Evolutionary conservation across 768 basidiomycete species (phyloP), one percentile per base, ranked within the genome.

Genomic region (Collybiopsis luxurians): DNA sequence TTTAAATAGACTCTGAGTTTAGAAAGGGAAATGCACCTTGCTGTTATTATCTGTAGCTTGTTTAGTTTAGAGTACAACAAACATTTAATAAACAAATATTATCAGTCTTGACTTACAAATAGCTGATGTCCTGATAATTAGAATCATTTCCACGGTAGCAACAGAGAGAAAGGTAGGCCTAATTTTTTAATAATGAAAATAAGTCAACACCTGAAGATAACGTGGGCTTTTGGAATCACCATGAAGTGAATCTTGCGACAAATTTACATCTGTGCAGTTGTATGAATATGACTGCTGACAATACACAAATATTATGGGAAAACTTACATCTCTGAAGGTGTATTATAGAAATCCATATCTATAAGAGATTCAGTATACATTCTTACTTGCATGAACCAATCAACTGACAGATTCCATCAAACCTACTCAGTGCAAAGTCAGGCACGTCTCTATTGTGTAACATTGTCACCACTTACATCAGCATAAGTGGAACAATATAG

Each of bases 401-500:
- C 15, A 21, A 59, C 65, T 19, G 26, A 65, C 67, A 60, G 13
- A 65, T 36, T 13, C 61, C 64, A 55, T 66, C 56, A 23, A 68
- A 68, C 2, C 67, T 68, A 45, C 39, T 17, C 19, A 17, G 17
- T 52, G 43, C 13, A 1, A n/a, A 31, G 39, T 26, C 5, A 44
- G 23, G 9, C 26, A 17, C 26, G 17, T 21, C 17, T 17, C 7
- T 3, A 48, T 38, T 12, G 40, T 30, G 15, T 44, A n/a, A 31
- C 23, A 36, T 4, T 6, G 4, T 21, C 11, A 30, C 2, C 15
- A 67, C 69, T 12, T 31, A 71, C 69, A 71, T 44, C 10, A 71
- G 60, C 61, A 68, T 66, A 19, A 64, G 63, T 23, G 68, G 65
- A 11, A 69, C 56, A 27, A 67, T 30, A 47, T 71, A 71, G 24